Evolutionary conservation across 2,329 filamentous ascomycete species (phyloP), one percentile per base, ranked within the genome.

Genomic region (Aspergillus piperis): DNA sequence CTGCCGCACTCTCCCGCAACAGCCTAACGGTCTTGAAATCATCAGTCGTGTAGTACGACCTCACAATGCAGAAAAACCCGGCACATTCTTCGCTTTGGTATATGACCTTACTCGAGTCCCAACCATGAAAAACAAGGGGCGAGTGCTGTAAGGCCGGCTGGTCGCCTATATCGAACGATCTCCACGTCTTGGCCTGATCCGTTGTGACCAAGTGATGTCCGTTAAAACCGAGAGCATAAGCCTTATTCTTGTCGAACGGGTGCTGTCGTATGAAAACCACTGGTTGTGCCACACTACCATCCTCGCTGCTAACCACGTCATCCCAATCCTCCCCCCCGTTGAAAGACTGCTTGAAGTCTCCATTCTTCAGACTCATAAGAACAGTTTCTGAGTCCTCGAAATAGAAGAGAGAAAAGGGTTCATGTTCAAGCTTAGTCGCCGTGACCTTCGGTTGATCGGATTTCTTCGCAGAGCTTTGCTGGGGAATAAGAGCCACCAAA

Each of bases 351-450:
- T 88, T 92, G 54, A 96, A 82, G 63, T 86, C 86, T 61, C 84
- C 82, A 42, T 84, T 83, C 13, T 82, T 75, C 53, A 80, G 71
- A 73, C 96, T 90, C 69, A 92, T 88, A 49, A 98, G 78, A 61
- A 96, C 82, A 54, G 90, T 86, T 74, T 96, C 89, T 66, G 91
- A 93, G 75, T 94, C 91, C 71, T 95, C 89, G 73, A 99, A 98
- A 78, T 96, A 99, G 78, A 90, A 90, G 66, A 97, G 80, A 73
- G 88, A 87, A 57, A 79, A 73, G 0, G 92, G 90, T 57, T 82
- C 77, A 69, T 87, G 82, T 48, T 89, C 81, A 78, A 97, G 90
- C 50, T 83, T 77, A 56, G 81, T 90, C 61, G 82, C 79, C 63
- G 83, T 81, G 69, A 96, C 83, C 58, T 82, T 82, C 23, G 93